phyloP scores from a whole-genome alignment of 169 alveolate species.

The Haemoproteus tartakovskyi region DNA sequence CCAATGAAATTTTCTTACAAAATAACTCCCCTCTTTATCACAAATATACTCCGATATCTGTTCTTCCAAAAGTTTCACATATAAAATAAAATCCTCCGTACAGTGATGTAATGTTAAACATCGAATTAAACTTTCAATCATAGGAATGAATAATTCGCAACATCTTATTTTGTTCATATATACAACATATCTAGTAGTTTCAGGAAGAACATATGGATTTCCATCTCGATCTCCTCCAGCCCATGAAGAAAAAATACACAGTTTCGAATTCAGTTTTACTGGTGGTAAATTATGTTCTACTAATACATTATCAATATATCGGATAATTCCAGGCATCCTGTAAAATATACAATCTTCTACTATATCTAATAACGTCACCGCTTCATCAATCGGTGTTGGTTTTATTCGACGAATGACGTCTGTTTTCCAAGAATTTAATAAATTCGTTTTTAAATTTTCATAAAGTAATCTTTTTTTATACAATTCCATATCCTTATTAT shows the following conservation, averaged over 20 bases:
- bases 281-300: slow-evolving; percentile 72
- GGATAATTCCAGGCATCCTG: slow-evolving; percentile 69
- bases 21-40: slow-evolving; percentile 14
- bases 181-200: slow-evolving; percentile 75
- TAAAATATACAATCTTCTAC: slow-evolving; percentile 74
- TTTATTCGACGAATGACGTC: slow-evolving; percentile 77
- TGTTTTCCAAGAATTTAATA: slow-evolving; percentile 76
- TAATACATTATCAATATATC: slow-evolving; percentile 73
- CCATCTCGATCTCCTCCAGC: slow-evolving; percentile 88
- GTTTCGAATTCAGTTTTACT: slow-evolving; percentile 71
- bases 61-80: slow-evolving; percentile 41
- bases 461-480: slow-evolving; percentile 67
- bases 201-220: slow-evolving; percentile 84
- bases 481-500: slow-evolving; percentile 70
- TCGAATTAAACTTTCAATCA: slow-evolving; percentile 44
- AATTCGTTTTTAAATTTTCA: slow-evolving; percentile 68
- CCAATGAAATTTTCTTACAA: slow-evolving; percentile 34
- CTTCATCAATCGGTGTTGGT: slow-evolving; percentile 83
- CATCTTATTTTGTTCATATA: slow-evolving; percentile 72
- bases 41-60: slow-evolving; percentile 33
- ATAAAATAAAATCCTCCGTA: slow-evolving; percentile 19
- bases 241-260: slow-evolving; percentile 80
- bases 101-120: slow-evolving; percentile 50
- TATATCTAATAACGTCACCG: slow-evolving; percentile 64
- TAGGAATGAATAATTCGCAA: slow-evolving; percentile 68